Evolutionary conservation across 2,329 filamentous ascomycete species (phyloP), one percentile per base, ranked within the genome.

Genomic region (Ceratocystis albifundus): DNA sequence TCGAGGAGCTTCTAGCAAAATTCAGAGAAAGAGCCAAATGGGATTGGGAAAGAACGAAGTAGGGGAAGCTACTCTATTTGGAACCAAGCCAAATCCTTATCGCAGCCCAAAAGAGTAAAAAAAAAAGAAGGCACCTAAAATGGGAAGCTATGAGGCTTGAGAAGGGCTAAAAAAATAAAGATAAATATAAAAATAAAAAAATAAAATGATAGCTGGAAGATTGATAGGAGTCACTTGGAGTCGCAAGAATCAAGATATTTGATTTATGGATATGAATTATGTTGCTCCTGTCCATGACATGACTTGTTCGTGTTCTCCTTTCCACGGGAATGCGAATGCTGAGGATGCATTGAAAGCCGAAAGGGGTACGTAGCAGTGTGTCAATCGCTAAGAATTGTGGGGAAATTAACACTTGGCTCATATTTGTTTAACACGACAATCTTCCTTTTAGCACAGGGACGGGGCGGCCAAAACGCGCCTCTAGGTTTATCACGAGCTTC

Each of bases 11-110:
- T 59, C 7, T 3, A 30, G 8, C 25, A 30, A 44, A 48, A 45
- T n/a, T n/a, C n/a, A n/a, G 22, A 62, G 45, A 62, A 25, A 46
- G 61, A 46, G 20, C 20, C 20, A 45, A 62, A 32, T 28, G 61
- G n/a, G 36, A 22, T 53, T 45, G n/a, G 61, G 61, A 41, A n/a
- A 22, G 32, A 25, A 32, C 4, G 32, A 25, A 32, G 22, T 20
- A 25, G 30, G 45, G 62, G 50, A 53, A 28, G n/a, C 50, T 45
- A 46, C 50, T 69, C 75, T 70, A 75, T 74, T 68, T 73, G 25
- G 55, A 59, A 17, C 55, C 72, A 59, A 32, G n/a, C 36, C 3
- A 15, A 15, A 41, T 12, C 10, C 55, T n/a, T 59, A 25, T 59
- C 28, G 28, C 55, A 59, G 55, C 55, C 55, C 7, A 59, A 59